These are phyloP conservation scores for Trichoderma reesei DNA, from an alignment of 495 filamentous ascomycete genomes.

Conservation along the genomic window DNA sequence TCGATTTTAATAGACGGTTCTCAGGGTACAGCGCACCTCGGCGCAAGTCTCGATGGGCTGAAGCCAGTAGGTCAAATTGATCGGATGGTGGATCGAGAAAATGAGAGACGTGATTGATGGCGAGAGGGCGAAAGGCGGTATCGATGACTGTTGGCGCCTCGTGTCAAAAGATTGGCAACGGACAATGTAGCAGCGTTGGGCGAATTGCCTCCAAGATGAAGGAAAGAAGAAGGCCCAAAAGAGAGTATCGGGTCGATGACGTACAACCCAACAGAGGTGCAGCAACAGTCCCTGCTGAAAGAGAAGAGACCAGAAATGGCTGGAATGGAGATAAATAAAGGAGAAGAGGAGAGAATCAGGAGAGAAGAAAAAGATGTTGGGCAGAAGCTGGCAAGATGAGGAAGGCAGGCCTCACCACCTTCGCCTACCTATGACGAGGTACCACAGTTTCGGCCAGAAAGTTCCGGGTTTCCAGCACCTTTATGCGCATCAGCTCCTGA, in stretches of 20 bases:
- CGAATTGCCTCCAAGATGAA: neutral
- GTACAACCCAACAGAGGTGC: neutral
- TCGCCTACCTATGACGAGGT: neutral
- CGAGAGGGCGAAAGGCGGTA: neutral
- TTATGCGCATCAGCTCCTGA: neutral
- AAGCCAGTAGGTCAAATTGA: neutral
- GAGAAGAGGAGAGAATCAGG: neutral
- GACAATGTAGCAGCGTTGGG: neutral
- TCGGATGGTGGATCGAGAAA: neutral
- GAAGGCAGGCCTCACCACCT: neutral
- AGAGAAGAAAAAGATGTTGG: neutral
- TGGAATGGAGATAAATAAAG: neutral
- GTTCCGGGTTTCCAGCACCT: neutral
- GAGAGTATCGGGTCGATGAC: neutral
- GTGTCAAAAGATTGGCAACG: neutral
- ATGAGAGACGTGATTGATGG: neutral
- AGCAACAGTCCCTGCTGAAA: neutral
- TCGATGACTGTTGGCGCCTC: neutral
- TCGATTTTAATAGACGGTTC: neutral
- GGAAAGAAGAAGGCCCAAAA: neutral
- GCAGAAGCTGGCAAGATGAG: neutral
- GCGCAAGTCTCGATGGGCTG: neutral
- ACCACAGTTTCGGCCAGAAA: neutral
- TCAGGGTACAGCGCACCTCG: neutral
- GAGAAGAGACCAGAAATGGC: neutral